A percentile compares a stretch with the other conserved stretches of the same genome.
These are phyloP conservation scores for Crithidia fasciculata DNA, from an alignment of 208 protist species.

Conservation along the genomic window DNA sequence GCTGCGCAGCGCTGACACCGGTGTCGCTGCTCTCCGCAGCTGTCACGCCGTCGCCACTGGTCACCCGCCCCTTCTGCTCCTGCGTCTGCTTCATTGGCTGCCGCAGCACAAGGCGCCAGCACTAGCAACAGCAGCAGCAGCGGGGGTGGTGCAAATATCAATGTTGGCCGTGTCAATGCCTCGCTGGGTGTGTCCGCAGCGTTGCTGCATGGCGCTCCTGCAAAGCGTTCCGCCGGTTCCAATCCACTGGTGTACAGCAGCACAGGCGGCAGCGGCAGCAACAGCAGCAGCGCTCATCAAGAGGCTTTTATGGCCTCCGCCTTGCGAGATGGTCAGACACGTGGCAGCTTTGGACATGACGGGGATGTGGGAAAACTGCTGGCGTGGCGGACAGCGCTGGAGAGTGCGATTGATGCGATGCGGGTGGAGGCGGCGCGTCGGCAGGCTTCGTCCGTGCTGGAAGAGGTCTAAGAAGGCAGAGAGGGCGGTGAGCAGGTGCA, in stretches of 20 bases:
- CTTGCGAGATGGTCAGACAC: conserved; percentile 41
- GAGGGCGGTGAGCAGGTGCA: neutral
- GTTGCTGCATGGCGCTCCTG: no score
- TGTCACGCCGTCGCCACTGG: neutral
- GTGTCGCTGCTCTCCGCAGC: conserved; percentile 20
- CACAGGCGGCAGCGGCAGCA: neutral
- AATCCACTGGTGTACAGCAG: neutral
- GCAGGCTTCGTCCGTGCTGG: conserved; percentile 52
- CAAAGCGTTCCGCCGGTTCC: no score
- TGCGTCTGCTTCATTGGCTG: neutral
- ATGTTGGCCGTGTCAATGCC: no score
- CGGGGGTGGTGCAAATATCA: no score
- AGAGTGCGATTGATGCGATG: conserved; percentile 61
- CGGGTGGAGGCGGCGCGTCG: conserved; percentile 50
- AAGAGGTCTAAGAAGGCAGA: conserved; percentile 28
- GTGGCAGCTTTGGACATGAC: conserved; percentile 47
- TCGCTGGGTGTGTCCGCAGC: no score
- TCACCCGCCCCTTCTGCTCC: neutral
- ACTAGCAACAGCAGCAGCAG: no score
- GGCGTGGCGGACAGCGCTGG: conserved; percentile 44
- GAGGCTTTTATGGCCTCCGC: conserved; percentile 26
- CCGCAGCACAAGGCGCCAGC: no score
- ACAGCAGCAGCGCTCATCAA: neutral
- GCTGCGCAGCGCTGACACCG: conserved; percentile 23
- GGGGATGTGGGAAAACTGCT: conserved; percentile 58